phyloP scores from a whole-genome alignment of 768 basidiomycete species.

The Gyrodon lividus region DNA sequence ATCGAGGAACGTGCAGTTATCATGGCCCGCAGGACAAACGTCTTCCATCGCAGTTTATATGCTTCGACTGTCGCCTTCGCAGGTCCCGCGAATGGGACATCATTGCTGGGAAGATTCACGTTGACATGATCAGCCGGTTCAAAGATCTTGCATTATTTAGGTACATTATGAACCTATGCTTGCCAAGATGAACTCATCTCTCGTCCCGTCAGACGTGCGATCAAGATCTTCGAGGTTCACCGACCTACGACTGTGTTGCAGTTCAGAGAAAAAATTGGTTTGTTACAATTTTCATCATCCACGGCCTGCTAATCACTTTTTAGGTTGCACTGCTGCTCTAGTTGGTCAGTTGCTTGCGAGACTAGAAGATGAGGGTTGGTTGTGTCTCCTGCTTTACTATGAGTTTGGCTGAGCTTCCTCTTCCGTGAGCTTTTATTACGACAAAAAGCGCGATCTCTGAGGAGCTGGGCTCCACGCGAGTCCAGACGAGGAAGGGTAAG shows the following conservation, averaged over 20 bases:
- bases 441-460: slow-evolving; percentile 48
- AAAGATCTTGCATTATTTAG: slow-evolving; percentile 71
- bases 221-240: slow-evolving; percentile 62
- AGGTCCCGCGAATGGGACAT: slow-evolving; percentile 69
- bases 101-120: slow-evolving; percentile 56
- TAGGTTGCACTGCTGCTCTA: slow-evolving; percentile 54
- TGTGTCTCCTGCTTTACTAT: not conserved
- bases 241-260: slow-evolving; percentile 43
- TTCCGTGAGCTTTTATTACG: slow-evolving; percentile 55
- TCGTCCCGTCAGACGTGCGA: slow-evolving; percentile 50
- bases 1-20: slow-evolving; percentile 42
- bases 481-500: slow-evolving; percentile 40
- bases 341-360: slow-evolving; percentile 64
- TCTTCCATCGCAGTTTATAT: slow-evolving; percentile 60
- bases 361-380: slow-evolving; percentile 67
- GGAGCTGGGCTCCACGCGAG: slow-evolving; percentile 44
- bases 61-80: slow-evolving; percentile 75
- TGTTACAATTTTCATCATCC: slow-evolving; percentile 14
- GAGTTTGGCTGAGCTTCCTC: slow-evolving; percentile 7
- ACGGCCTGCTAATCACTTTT: slow-evolving; percentile 8
- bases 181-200: not conserved
- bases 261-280: slow-evolving; percentile 65
- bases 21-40: slow-evolving; percentile 57
- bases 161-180: slow-evolving; percentile 33
- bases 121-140: slow-evolving; percentile 58